A percentile compares a stretch with the other conserved stretches of the same genome.
phyloP scores from a whole-genome alignment of 1,284 basidiomycete genomes.

The Melampsora occidentalis region DNA sequence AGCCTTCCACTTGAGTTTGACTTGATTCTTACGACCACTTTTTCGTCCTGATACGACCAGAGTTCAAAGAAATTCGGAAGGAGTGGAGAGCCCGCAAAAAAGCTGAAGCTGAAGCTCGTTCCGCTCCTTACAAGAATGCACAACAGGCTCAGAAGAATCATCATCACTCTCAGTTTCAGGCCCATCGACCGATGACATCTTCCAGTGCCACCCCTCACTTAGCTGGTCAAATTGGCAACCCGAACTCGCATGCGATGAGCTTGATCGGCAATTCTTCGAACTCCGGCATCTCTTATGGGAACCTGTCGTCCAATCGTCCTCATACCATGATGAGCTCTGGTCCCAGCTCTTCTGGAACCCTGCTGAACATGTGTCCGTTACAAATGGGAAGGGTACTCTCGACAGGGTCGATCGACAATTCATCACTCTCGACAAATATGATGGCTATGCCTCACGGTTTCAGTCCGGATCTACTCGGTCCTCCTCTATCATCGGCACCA shows the following conservation, averaged over 20 bases:
- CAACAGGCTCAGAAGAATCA: slow-evolving; percentile 11
- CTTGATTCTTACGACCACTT: neutral
- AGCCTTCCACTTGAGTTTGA: slow-evolving; percentile 25
- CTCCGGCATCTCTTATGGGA: neutral
- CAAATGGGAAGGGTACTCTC: neutral
- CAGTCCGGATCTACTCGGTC: neutral
- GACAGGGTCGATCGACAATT: neutral
- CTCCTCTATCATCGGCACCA: neutral
- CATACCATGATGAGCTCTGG: slow-evolving; percentile 3
- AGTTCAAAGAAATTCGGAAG: slow-evolving; percentile 96
- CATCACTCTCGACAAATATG: neutral
- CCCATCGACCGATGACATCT: neutral
- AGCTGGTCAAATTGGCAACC: neutral
- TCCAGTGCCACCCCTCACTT: neutral
- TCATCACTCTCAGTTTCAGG: neutral
- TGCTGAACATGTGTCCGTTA: neutral
- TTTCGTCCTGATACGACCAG: slow-evolving; percentile 56
- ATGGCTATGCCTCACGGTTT: neutral
- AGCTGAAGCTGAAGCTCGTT: slow-evolving; percentile 58
- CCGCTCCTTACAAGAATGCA: slow-evolving; percentile 19
- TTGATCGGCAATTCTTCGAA: neutral
- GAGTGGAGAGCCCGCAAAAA: slow-evolving; percentile 92
- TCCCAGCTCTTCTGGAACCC: slow-evolving; percentile 2
- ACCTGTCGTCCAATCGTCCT: neutral
- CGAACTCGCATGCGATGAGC: neutral